Conservation (phyloP, 2,329 filamentous ascomycete species). For the Talaromyces sp. region DNA sequence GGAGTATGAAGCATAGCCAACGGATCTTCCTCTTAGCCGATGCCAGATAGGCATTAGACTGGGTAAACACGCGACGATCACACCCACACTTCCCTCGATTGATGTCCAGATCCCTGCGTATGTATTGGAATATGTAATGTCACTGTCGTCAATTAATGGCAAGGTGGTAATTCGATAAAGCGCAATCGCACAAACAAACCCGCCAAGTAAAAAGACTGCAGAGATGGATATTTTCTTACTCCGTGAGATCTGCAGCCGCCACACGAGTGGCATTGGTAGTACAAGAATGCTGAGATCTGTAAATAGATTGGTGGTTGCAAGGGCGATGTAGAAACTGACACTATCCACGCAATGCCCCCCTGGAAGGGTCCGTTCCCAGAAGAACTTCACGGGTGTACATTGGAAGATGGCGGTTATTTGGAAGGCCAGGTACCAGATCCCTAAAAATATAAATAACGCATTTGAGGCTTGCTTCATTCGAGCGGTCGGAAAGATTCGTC, state of each 20-base stretch:
- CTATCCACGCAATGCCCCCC: not conserved
- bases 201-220: not conserved
- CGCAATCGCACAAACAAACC: too few relatives aligned
- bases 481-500: not conserved
- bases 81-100: too few relatives aligned
- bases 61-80: too few relatives aligned
- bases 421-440: not conserved
- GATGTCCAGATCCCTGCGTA: too few relatives aligned
- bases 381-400: not conserved
- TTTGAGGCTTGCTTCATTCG: not conserved
- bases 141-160: too few relatives aligned
- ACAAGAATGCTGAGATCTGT: conserved; percentile 5
- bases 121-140: too few relatives aligned
- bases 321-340: not conserved
- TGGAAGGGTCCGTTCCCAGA: not conserved
- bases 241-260: not conserved
- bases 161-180: too few relatives aligned
- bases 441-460: not conserved
- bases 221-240: not conserved
- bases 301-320: not conserved
- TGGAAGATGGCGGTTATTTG: not conserved
- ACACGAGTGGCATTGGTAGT: conserved; percentile 1
- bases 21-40: too few relatives aligned
- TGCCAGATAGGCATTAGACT: too few relatives aligned
- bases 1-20: too few relatives aligned